Evolutionary conservation across 192 early-diverging fungal species (phyloP).

Genomic region (Chytriomyces sp.): DNA sequence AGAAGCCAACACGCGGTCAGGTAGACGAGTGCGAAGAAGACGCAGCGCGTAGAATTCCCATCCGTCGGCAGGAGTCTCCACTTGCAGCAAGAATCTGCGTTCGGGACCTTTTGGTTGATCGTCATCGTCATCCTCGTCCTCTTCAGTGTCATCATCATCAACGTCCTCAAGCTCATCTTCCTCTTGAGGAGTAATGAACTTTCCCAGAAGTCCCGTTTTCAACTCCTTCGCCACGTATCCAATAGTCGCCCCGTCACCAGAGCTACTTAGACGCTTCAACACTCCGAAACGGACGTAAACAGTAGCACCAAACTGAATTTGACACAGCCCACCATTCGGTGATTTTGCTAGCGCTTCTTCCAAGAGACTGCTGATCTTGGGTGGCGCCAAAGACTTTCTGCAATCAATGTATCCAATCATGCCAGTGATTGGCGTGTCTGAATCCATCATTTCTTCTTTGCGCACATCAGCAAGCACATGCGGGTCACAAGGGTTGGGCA

Average conservation of each 20-base stretch:
- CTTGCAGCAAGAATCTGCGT: constrained; percentile 22
- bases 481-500: not conserved
- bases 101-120: not conserved
- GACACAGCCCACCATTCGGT: constrained; percentile 1
- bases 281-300: constrained; percentile 6
- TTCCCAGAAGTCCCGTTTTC: constrained; percentile 1
- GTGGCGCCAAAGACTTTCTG: not conserved
- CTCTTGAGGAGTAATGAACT: constrained; percentile 15
- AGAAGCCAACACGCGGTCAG: constrained; percentile 10
- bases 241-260: not conserved
- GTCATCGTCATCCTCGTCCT: constrained; percentile 7
- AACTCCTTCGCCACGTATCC: constrained; percentile 37
- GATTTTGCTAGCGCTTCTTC: not conserved
- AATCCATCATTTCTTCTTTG: not conserved
- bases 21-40: constrained; percentile 29
- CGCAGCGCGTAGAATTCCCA: constrained; percentile 47
- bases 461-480: not conserved
- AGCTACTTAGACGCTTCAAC: not conserved
- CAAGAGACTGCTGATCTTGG: not conserved
- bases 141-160: constrained; percentile 16
- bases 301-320: not conserved
- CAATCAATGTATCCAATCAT: not conserved
- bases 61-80: constrained; percentile 19
- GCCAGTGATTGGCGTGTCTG: not conserved
- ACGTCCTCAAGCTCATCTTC: constrained; percentile 25